phyloP scores from a whole-genome alignment of 2,329 filamentous ascomycete genomes.

The Botrytis squamosa region DNA sequence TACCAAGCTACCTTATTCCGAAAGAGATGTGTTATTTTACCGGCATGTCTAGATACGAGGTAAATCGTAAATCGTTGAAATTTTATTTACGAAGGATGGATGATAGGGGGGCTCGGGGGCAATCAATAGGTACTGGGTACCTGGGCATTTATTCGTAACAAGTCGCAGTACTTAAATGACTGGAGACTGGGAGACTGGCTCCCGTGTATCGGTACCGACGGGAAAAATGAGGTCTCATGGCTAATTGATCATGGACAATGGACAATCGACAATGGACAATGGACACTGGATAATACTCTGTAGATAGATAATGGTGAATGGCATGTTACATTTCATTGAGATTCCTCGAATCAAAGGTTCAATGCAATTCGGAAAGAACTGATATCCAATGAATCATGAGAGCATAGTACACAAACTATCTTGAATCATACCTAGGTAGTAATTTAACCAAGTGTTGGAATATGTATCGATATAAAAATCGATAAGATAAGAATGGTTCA shows the following conservation, averaged over 20 bases:
- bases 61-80: not conserved
- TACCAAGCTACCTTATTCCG: not conserved
- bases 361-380: not conserved
- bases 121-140: not conserved
- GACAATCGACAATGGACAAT: not conserved
- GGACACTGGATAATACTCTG: too few relatives aligned
- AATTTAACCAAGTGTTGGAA: not conserved
- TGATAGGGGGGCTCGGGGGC: not conserved
- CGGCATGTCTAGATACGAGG: not conserved
- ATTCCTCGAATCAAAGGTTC: not conserved
- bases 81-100: not conserved
- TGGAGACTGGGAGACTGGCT: not conserved
- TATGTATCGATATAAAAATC: not conserved
- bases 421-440: not conserved
- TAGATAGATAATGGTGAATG: not conserved
- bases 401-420: not conserved
- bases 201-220: not conserved
- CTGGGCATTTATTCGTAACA: not conserved
- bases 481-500: not conserved
- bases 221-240: not conserved
- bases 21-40: not conserved
- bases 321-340: not conserved
- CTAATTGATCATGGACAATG: not conserved
- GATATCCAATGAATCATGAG: not conserved
- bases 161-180: not conserved